Percentiles rank a stretch among this genome's conserved stretches.
Evolutionary conservation across 164 flowering plant genomes (phyloP).

Genomic region (Cinnamomum micranthum): DNA sequence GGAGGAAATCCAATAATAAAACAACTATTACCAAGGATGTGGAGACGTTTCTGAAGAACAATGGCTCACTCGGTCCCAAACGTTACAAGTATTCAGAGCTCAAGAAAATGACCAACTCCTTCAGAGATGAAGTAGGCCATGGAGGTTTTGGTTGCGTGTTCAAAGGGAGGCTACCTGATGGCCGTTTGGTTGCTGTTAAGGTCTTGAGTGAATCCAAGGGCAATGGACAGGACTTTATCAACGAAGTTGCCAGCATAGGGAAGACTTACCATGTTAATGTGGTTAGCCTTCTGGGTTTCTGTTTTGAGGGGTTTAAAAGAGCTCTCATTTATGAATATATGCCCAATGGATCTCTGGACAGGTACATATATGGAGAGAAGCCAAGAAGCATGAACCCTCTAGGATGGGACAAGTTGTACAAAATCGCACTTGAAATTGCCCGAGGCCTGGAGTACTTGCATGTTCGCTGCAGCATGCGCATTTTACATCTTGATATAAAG

Average conservation of each 20-base stretch:
- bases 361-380: not conserved
- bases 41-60: not conserved
- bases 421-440: conserved; percentile 14
- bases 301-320: not conserved
- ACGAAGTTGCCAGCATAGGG: conserved; percentile 6
- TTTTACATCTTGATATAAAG: conserved; percentile 11
- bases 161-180: conserved; percentile 8
- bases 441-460: conserved; percentile 14
- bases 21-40: not conserved
- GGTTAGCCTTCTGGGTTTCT: conserved; percentile 11
- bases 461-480: not conserved
- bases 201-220: not conserved
- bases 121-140: conserved; percentile 7
- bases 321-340: conserved; percentile 2
- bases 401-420: not conserved
- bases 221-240: conserved; percentile 5
- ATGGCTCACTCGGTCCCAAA: not conserved
- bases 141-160: conserved; percentile 12
- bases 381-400: not conserved
- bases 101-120: conserved; percentile 6
- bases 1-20: not conserved
- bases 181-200: conserved; percentile 12
- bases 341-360: conserved; percentile 9
- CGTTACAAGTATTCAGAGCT: not conserved
- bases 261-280: conserved; percentile 8